Evolutionary conservation across 2,329 filamentous ascomycete genomes (phyloP).

Genomic region (Pyricularia pennisetigena): DNA sequence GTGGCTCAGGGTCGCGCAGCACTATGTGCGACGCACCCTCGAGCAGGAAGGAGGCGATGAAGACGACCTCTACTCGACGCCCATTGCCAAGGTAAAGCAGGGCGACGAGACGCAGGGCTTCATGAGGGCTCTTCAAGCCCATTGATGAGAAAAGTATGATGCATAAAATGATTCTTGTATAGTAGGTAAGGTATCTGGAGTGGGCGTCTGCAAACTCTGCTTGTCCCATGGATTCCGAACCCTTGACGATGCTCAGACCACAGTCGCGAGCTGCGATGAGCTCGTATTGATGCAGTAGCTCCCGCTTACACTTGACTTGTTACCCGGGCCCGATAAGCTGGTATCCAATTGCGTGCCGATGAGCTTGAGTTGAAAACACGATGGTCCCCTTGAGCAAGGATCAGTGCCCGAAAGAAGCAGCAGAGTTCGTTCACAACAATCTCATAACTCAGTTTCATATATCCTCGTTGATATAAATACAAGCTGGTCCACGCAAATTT

Average conservation of each 20-base stretch:
- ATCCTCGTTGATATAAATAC: too few relatives aligned
- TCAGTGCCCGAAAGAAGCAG: too few relatives aligned
- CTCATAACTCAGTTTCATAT: too few relatives aligned
- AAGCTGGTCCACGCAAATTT: too few relatives aligned
- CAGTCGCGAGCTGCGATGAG: not conserved
- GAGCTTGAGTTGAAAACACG: too few relatives aligned
- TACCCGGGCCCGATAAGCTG: too few relatives aligned
- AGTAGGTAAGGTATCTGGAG: not conserved
- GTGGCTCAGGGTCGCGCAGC: slow-evolving; percentile 52
- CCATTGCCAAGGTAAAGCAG: slow-evolving; percentile 47
- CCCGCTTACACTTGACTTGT: too few relatives aligned
- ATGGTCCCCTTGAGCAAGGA: too few relatives aligned
- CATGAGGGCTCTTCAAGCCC: slow-evolving; percentile 29
- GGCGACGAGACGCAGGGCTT: slow-evolving; percentile 46
- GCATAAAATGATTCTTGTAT: not conserved
- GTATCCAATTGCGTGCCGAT: too few relatives aligned
- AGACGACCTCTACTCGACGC: slow-evolving; percentile 30
- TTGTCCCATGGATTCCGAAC: not conserved
- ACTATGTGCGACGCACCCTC: slow-evolving; percentile 35
- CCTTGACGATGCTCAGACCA: too few relatives aligned
- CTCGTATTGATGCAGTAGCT: not conserved
- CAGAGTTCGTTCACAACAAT: too few relatives aligned
- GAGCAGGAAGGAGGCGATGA: slow-evolving; percentile 11
- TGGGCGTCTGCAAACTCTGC: not conserved
- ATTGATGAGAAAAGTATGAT: not conserved